Conservation (phyloP, 2,329 filamentous ascomycete genomes). For the Talaromyces sp. region DNA sequence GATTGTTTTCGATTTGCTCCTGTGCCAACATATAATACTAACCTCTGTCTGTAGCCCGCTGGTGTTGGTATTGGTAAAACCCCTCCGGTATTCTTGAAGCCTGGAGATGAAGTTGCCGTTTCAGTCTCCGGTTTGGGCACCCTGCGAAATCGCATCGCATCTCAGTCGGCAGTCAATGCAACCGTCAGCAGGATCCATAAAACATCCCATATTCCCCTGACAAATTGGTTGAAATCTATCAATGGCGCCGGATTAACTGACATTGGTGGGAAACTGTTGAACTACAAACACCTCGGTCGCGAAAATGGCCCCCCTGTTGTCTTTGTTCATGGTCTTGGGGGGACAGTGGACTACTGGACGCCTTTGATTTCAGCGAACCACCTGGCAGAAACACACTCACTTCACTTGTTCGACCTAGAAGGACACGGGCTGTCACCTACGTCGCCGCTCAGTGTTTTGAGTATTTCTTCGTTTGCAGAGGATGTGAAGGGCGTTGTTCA, state of each 20-base stretch:
- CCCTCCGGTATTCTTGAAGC: conserved; percentile 37
- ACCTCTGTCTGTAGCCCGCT: conserved; percentile 19
- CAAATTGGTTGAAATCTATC: conserved; percentile 24
- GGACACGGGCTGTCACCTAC: conserved; percentile 53
- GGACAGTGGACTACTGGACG: conserved; percentile 39
- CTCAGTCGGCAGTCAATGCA: conserved; percentile 17
- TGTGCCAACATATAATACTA: not conserved
- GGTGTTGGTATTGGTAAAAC: conserved; percentile 47
- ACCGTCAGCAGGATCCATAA: conserved; percentile 19
- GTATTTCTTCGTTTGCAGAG: conserved; percentile 38
- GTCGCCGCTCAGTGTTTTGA: conserved; percentile 37
- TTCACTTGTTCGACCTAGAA: conserved; percentile 51
- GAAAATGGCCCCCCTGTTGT: conserved; percentile 29
- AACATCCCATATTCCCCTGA: conserved; percentile 21
- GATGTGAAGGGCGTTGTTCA: conserved; percentile 40
- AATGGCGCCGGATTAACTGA: conserved; percentile 29
- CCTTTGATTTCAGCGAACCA: conserved; percentile 36
- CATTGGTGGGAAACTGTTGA: conserved; percentile 38
- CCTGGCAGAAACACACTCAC: conserved; percentile 24
- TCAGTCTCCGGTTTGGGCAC: conserved; percentile 39
- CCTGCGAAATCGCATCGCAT: conserved; percentile 37
- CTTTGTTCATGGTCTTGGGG: conserved; percentile 54
- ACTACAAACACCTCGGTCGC: conserved; percentile 30
- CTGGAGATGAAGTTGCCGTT: conserved; percentile 39
- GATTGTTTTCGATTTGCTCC: not conserved